Base-by-base conservation (phyloP, 345 rosid species). In the Brassica rapa region DNA sequence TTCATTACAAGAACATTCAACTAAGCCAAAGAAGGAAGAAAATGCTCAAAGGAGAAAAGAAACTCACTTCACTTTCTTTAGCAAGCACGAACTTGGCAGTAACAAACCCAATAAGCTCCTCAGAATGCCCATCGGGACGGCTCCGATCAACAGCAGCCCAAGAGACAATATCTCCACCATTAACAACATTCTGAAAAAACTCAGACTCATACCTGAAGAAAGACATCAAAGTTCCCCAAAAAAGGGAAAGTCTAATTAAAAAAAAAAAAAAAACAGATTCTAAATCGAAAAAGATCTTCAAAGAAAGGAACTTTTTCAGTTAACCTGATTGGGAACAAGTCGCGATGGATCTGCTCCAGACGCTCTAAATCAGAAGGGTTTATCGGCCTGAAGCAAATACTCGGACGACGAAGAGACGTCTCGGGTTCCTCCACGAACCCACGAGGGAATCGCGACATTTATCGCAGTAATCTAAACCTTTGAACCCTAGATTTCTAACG, bases 131-230 rank as follows among this genome's bases (percentile, higher is more conserved):
- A 78, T 91, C 82, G 30, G 90, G 88, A 24, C 90, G 89, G 80
- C 86, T 86, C 60, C 91, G 85, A 78, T 94, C 97, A 78, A 91
- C 88, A 71, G 97, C 98, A 82, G 90, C 98, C 97, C 97, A 94
- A 8, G 98, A 87, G 77, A 94, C 85, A 53, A 92, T 90, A 76
- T 90, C 92, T 57, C 82, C 86, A 64, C 87, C 89, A 80, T 84
- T 85, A 32, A 94, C 98, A 84, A 88, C 97, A 80, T 85, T 89
- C 79, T 88, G 97, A 85, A 92, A 94, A 84, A 91, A 92, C 83
- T 92, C 97, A 64, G 92, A 79, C 86, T 94, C 98, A 33, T 92
- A 94, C 88, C 98, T 94, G 89, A 83, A 86, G 88, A 83, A 86
- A 46, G 74, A 72, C 5, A 46, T 62, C 30, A 71, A 60, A 46